These are phyloP conservation scores for Phytopythium litorale DNA, from an alignment of 352 stramenopile genomes.

Conservation along the genomic window DNA sequence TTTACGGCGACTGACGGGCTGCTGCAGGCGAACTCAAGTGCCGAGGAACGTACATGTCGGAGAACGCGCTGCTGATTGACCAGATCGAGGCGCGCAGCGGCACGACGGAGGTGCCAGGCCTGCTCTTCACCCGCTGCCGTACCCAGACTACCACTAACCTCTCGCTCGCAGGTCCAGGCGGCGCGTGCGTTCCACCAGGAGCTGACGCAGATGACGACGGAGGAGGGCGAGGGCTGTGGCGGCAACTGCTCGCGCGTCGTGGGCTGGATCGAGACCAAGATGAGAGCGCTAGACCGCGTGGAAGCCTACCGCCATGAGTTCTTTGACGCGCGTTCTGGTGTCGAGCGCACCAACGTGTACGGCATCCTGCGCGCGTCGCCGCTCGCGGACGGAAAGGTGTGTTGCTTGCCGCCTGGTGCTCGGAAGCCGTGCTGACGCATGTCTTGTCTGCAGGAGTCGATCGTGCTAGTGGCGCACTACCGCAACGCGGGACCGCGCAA, in stretches of 20 bases:
- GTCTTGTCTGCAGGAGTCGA: constrained; percentile 28
- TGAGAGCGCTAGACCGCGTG: constrained; percentile 52
- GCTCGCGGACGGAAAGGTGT: constrained; percentile 67
- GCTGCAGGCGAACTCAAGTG: constrained; percentile 67
- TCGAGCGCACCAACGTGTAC: constrained; percentile 62
- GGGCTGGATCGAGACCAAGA: constrained; percentile 56
- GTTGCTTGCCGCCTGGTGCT: not conserved
- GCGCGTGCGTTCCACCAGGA: constrained; percentile 29
- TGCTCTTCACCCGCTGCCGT: not conserved
- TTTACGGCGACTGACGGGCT: not conserved
- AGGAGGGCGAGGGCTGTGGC: constrained; percentile 22
- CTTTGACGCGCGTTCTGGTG: constrained; percentile 5
- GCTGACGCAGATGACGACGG: constrained; percentile 24
- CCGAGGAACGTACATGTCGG: constrained; percentile 84
- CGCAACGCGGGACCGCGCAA: constrained; percentile 41
- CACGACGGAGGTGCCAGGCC: constrained; percentile 22
- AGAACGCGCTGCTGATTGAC: constrained; percentile 85
- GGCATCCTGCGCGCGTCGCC: constrained; percentile 74
- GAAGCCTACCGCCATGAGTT: constrained; percentile 61
- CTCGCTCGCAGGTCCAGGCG: constrained; percentile 5
- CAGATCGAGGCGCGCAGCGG: constrained; percentile 50
- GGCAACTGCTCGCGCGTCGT: constrained; percentile 42
- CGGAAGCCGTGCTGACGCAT: too few relatives aligned
- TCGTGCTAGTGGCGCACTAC: constrained; percentile 72
- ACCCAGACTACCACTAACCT: not conserved